These are phyloP conservation scores for Pistacia atlantica DNA, from an alignment of 345 rosid species.

Conservation along the genomic window DNA sequence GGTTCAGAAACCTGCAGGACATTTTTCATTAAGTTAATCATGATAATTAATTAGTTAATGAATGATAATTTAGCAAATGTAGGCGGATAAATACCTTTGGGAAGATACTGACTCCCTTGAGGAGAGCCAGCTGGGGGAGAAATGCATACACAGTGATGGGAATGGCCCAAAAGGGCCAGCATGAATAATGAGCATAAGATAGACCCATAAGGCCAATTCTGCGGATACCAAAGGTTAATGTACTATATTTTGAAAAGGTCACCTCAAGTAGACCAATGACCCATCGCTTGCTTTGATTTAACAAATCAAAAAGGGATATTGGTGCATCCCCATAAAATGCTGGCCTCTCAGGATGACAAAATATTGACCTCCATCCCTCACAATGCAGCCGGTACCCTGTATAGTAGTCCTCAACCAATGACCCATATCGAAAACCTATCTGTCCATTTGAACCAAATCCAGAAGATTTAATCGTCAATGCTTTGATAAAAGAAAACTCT, in stretches of 20 bases:
- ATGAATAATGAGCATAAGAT: conserved; percentile 37
- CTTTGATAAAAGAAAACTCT: background rate
- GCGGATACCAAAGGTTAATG: conserved; percentile 48
- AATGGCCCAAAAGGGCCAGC: conserved; percentile 54
- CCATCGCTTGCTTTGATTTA: conserved; percentile 74
- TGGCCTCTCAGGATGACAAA: conserved; percentile 57
- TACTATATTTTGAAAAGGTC: conserved; percentile 38
- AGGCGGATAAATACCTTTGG: conserved; percentile 43
- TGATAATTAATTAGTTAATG: background rate
- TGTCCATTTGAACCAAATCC: background rate
- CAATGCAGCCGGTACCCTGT: conserved; percentile 58
- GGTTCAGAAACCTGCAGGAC: conserved; percentile 51
- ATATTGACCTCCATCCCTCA: conserved; percentile 69
- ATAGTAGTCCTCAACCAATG: conserved; percentile 70
- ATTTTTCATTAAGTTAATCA: background rate
- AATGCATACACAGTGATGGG: conserved; percentile 51
- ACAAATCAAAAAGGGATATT: conserved; percentile 38
- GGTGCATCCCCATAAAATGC: conserved; percentile 74
- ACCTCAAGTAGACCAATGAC: conserved; percentile 57
- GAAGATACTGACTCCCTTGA: conserved; percentile 46
- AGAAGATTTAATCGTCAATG: background rate
- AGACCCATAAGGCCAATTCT: conserved; percentile 45
- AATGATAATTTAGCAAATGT: background rate
- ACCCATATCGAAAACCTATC: conserved; percentile 73
- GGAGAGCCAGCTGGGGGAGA: conserved; percentile 68